Evolutionary conservation across 257 asterid species (phyloP), one percentile per base, ranked within the genome.

Genomic region (Lycium barbarum): DNA sequence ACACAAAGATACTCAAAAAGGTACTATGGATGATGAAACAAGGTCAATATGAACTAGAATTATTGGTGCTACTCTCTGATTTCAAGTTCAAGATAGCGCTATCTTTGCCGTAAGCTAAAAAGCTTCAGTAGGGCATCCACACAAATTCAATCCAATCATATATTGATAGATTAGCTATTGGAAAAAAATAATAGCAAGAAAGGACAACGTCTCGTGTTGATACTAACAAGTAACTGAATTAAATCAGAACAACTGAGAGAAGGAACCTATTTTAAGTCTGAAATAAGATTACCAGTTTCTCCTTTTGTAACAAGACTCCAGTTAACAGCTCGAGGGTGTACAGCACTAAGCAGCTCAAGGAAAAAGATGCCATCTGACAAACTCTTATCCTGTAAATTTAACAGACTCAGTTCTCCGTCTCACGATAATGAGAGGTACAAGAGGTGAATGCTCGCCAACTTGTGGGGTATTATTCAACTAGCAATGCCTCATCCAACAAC

Each of bases 301-400:
- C 99, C 99, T 91, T 93, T 95, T 57, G 99, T 95, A 20, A 97
- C 99, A 82, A 97, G 95, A 88, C 97, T 93, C 99, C 99, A 97
- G 88, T 97, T 95, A 89, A 97, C 98, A 71, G 97, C 94, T 91
- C 97, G 95, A 79, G 98, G 98, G 20, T 91, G 97, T 88, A 97
- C 98, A 13, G 97, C 98, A 79, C 98, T 95, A 45, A 97, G 97
- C 86, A 97, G 92, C 93, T 97, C 99, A 1, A 97, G 94, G 94
- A 93, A 95, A 91, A 97, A 97, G 82, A 89, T 88, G 59, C 98
- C 98, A 83, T 89, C 90, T 14, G 98, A 94, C 91, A 97, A 91
- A 85, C 92, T 91, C 91, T 89, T 95, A 84, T 97, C 99, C 99
- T 96, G 95, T 88, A 87, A 85, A 74, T 58, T 58, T 79, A 76